Evolutionary conservation across 768 basidiomycete species (phyloP).

Genomic region (Termitomyces sp.): DNA sequence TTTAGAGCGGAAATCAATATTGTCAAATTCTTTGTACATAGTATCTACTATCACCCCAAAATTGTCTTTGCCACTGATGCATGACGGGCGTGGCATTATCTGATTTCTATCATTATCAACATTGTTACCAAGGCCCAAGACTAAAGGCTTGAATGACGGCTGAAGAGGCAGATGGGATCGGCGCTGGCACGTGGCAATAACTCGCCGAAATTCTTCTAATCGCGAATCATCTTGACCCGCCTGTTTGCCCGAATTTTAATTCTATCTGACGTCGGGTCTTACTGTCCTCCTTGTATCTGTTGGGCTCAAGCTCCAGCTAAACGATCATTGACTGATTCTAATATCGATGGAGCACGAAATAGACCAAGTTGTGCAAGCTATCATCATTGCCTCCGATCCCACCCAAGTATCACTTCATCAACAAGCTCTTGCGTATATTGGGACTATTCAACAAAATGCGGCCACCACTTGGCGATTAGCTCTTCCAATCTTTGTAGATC

Average conservation of each 20-base stretch:
- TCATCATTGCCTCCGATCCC: slow-evolving; percentile 83
- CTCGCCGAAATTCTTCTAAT: slow-evolving; percentile 12
- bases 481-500: slow-evolving; percentile 66
- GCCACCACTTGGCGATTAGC: slow-evolving; percentile 78
- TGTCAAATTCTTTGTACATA: neutral
- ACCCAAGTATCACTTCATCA: slow-evolving; percentile 66
- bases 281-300: neutral
- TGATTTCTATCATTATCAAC: too few species aligned
- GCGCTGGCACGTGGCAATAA: slow-evolving; percentile 12
- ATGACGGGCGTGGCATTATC: neutral
- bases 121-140: too few species aligned
- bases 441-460: slow-evolving; percentile 70
- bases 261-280: slow-evolving; percentile 11
- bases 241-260: slow-evolving; percentile 11
- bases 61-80: neutral
- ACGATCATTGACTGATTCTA: neutral
- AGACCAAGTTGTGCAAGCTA: slow-evolving; percentile 77
- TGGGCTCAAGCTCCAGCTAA: slow-evolving; percentile 1
- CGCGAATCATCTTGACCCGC: slow-evolving; percentile 15
- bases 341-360: slow-evolving; percentile 66
- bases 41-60: neutral
- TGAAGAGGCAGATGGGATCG: too few species aligned
- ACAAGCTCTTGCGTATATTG: slow-evolving; percentile 82
- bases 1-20: neutral
- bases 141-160: neutral